Evolutionary conservation across 805 yeast species (phyloP).

Genomic region (Vanderwaltozyma yarrowii): DNA sequence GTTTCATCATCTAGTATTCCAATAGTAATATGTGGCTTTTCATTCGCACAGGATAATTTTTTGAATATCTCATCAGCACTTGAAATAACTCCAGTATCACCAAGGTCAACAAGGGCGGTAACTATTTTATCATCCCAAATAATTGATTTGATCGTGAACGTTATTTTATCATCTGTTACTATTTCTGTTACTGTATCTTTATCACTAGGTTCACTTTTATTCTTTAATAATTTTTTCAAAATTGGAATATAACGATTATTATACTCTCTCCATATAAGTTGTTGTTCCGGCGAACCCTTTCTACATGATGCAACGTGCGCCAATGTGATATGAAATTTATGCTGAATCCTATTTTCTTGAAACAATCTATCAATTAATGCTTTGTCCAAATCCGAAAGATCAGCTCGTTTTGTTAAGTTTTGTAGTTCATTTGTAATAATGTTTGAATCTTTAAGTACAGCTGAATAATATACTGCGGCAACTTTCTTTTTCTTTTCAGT

Average conservation of each 20-base stretch:
- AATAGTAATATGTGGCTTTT: conserved; percentile 59
- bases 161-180: conserved; percentile 25
- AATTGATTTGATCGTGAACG: conserved; percentile 34
- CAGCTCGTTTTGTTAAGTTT: neutral
- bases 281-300: conserved; percentile 19
- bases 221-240: conserved; percentile 4
- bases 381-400: neutral
- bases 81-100: conserved; percentile 6
- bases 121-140: conserved; percentile 43
- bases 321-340: conserved; percentile 57
- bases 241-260: conserved; percentile 11
- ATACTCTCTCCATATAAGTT: conserved; percentile 22
- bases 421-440: neutral
- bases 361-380: neutral
- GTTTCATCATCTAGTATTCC: conserved; percentile 42
- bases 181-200: conserved; percentile 2
- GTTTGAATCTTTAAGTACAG: conserved; percentile 24
- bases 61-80: conserved; percentile 6
- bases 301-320: conserved; percentile 36
- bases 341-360: conserved; percentile 34
- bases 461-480: conserved; percentile 39
- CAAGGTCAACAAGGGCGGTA: conserved; percentile 40
- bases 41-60: conserved; percentile 31
- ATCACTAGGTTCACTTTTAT: neutral
- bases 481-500: conserved; percentile 7